Conservation (phyloP, 768 basidiomycete genomes). For the Russula griseocarnosa region DNA sequence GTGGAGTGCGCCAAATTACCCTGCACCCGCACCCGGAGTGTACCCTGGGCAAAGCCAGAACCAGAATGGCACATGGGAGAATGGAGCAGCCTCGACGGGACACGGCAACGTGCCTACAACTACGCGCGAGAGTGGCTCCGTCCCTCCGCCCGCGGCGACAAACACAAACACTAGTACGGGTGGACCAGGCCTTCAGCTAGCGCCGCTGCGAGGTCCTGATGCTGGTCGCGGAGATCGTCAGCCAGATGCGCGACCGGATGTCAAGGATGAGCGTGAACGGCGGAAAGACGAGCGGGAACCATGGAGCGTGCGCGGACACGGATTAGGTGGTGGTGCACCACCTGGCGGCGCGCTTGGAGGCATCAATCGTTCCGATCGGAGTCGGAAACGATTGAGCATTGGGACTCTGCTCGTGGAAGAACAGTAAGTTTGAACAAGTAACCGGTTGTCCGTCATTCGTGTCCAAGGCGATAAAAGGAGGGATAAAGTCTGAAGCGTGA, state of each 20-base stretch:
- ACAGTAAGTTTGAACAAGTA: not conserved
- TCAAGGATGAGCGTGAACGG: constrained; percentile 24
- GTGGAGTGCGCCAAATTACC: constrained; percentile 7
- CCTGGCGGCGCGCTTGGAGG: not conserved
- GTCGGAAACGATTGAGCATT: constrained; percentile 22
- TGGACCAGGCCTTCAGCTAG: constrained; percentile 21
- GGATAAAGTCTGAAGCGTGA: constrained; percentile 1
- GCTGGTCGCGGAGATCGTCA: constrained; percentile 16
- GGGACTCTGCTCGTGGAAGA: constrained; percentile 21
- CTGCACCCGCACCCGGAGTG: constrained; percentile 15
- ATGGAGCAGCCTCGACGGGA: constrained; percentile 6
- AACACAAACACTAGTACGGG: not conserved
- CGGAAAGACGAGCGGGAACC: constrained; percentile 19
- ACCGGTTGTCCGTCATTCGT: not conserved
- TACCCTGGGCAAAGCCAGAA: constrained; percentile 13
- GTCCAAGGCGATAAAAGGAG: not conserved
- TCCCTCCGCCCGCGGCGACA: not conserved
- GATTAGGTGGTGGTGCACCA: not conserved
- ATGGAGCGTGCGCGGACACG: constrained; percentile 8
- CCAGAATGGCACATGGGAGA: constrained; percentile 15
- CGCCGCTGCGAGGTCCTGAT: constrained; percentile 19
- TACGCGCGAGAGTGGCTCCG: constrained; percentile 12
- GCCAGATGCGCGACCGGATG: constrained; percentile 14
- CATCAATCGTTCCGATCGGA: constrained; percentile 1
- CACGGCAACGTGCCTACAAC: constrained; percentile 4